phyloP scores from a whole-genome alignment of 2,329 filamentous ascomycete species.

The Penicillium brevicompactum region DNA sequence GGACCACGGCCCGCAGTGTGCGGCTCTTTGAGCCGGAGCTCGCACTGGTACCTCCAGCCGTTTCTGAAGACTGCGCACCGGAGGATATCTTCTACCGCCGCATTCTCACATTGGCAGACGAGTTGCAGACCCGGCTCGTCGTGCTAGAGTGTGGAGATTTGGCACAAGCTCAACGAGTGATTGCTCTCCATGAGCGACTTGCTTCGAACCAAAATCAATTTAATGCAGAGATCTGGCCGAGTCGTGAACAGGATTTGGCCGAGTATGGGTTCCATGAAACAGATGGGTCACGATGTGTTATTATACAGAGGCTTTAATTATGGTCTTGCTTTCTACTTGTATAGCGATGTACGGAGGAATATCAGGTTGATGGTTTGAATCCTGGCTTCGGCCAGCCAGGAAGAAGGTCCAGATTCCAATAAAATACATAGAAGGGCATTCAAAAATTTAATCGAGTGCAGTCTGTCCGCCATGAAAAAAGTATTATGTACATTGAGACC shows the following conservation, averaged over 20 bases:
- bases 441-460: conserved; percentile 14
- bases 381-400: neutral
- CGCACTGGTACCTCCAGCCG: conserved; percentile 68
- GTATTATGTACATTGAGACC: conserved; percentile 21
- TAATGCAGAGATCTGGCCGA: conserved; percentile 20
- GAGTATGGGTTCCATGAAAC: conserved; percentile 22
- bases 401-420: neutral
- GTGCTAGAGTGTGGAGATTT: conserved; percentile 42
- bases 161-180: conserved; percentile 36
- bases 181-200: conserved; percentile 20
- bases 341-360: neutral
- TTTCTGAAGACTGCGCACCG: conserved; percentile 3
- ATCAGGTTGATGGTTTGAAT: neutral
- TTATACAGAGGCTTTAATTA: conserved; percentile 12
- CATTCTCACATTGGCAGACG: conserved; percentile 31
- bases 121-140: conserved; percentile 28
- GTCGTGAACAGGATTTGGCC: conserved; percentile 13
- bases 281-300: conserved; percentile 25
- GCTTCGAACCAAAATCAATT: neutral
- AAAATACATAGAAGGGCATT: neutral
- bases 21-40: conserved; percentile 77
- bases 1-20: conserved; percentile 71
- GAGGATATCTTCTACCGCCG: conserved; percentile 41
- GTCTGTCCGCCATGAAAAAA: conserved; percentile 8
- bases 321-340: neutral